A percentile compares a stretch with the other conserved stretches of the same genome.
These are phyloP conservation scores for Podospora comata DNA, from an alignment of 495 filamentous ascomycete species.

Conservation along the genomic window DNA sequence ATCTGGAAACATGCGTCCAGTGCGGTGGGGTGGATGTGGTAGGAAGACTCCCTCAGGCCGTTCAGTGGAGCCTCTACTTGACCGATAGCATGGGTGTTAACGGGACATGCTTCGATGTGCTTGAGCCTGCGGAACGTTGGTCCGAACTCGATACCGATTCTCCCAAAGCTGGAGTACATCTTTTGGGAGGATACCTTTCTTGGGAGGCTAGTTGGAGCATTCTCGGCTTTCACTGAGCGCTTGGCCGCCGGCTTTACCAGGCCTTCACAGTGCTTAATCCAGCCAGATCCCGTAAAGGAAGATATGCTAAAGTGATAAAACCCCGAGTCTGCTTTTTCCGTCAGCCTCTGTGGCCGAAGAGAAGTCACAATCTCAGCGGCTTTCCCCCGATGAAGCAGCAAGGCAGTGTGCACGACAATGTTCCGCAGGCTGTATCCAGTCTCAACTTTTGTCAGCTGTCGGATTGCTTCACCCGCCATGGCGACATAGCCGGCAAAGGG, in stretches of 20 bases:
- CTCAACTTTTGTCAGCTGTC: conserved; percentile 35
- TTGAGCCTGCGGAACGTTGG: conserved; percentile 35
- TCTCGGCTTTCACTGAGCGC: not conserved
- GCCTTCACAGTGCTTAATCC: conserved; percentile 45
- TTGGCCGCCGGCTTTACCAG: conserved; percentile 23
- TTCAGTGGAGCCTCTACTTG: no score
- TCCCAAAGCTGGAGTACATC: conserved; percentile 24
- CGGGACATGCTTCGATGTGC: conserved; percentile 17
- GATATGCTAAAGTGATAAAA: conserved; percentile 49
- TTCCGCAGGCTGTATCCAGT: conserved; percentile 36
- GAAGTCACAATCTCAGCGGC: conserved; percentile 42
- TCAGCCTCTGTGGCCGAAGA: conserved; percentile 35
- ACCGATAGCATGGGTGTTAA: no score
- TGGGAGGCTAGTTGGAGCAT: not conserved
- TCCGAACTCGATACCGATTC: conserved; percentile 27
- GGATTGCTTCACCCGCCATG: conserved; percentile 39
- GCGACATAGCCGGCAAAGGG: conserved; percentile 43
- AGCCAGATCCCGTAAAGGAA: conserved; percentile 35
- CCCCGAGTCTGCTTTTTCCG: conserved; percentile 34
- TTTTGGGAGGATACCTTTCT: conserved; percentile 18
- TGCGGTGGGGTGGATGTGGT: conserved; percentile 41
- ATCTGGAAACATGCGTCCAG: conserved; percentile 43
- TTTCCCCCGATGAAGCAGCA: conserved; percentile 37
- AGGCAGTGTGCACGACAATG: conserved; percentile 33
- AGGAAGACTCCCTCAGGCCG: not conserved